Evolutionary conservation across 108 stramenopile species (phyloP).

Genomic region (Skeletonema tropicum): DNA sequence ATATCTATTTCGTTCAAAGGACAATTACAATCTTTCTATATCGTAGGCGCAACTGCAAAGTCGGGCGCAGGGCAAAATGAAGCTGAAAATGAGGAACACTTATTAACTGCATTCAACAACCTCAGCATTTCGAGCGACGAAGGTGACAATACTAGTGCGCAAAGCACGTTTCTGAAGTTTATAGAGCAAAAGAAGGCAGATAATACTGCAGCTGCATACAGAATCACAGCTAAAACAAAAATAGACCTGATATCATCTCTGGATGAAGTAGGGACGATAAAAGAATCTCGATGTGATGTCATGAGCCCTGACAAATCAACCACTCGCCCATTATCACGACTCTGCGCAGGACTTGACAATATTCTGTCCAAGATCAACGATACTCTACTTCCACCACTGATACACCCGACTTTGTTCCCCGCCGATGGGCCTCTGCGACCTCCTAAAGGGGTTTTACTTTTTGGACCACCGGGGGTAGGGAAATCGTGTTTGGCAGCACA

Average conservation of each 20-base stretch:
- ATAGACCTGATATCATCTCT: conserved; percentile 23
- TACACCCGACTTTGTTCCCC: conserved; percentile 63
- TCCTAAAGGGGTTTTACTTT: conserved; percentile 75
- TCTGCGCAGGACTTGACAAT: conserved; percentile 71
- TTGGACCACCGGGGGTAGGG: conserved; percentile 80
- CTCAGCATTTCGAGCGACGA: neutral
- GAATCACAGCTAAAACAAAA: conserved; percentile 31
- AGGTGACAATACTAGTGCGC: neutral
- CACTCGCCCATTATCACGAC: neutral
- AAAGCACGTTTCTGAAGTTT: neutral
- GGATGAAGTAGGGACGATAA: neutral
- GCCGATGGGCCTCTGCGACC: conserved; percentile 55
- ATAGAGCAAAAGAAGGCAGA: neutral
- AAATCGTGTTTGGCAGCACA: conserved; percentile 71
- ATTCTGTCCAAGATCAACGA: conserved; percentile 57
- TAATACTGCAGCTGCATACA: conserved; percentile 17
- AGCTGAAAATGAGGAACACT: neutral
- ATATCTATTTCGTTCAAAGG: conserved; percentile 46
- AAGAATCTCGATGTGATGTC: neutral
- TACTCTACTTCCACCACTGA: conserved; percentile 56
- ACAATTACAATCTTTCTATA: conserved; percentile 20
- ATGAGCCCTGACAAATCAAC: neutral
- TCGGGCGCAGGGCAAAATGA: neutral
- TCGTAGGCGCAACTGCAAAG: conserved; percentile 19
- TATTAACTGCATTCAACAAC: conserved; percentile 3